These are phyloP conservation scores for Lactarius indigo DNA, from an alignment of 768 basidiomycete species.

Conservation along the genomic window DNA sequence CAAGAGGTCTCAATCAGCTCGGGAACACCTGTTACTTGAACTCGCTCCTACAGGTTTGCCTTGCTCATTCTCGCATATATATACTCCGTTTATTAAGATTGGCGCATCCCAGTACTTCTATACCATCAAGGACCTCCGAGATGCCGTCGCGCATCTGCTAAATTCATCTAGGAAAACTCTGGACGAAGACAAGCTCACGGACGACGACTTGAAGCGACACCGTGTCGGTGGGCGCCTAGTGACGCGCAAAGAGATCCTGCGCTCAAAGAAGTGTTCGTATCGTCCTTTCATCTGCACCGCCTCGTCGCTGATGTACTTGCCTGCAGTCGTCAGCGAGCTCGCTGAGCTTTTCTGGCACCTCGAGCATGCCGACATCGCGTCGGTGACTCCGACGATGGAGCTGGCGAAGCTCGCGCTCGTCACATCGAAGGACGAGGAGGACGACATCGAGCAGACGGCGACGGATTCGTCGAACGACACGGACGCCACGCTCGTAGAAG, in stretches of 20 bases:
- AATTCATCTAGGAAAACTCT: conserved; percentile 51
- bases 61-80: neutral
- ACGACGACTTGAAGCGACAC: conserved; percentile 78
- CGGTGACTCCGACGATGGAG: conserved; percentile 82
- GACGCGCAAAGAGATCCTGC: conserved; percentile 72
- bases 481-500: conserved; percentile 85
- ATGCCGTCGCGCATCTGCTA: conserved; percentile 62
- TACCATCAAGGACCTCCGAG: conserved; percentile 87
- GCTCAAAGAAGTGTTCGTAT: conserved; percentile 74
- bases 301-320: conserved; percentile 15
- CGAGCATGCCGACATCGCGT: conserved; percentile 56
- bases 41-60: conserved; percentile 63
- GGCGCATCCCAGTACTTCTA: conserved; percentile 72
- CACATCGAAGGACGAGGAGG: conserved; percentile 86
- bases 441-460: conserved; percentile 66
- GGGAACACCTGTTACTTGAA: conserved; percentile 89
- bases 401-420: conserved; percentile 89
- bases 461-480: conserved; percentile 85
- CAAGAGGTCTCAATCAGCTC: conserved; percentile 83
- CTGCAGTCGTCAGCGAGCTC: conserved; percentile 72
- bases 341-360: conserved; percentile 76
- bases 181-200: conserved; percentile 67
- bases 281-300: conserved; percentile 6
- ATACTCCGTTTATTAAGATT: neutral
- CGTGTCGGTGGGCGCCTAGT: conserved; percentile 86